phyloP scores from a whole-genome alignment of 208 protist genomes.

The Spongospora subterranea region DNA sequence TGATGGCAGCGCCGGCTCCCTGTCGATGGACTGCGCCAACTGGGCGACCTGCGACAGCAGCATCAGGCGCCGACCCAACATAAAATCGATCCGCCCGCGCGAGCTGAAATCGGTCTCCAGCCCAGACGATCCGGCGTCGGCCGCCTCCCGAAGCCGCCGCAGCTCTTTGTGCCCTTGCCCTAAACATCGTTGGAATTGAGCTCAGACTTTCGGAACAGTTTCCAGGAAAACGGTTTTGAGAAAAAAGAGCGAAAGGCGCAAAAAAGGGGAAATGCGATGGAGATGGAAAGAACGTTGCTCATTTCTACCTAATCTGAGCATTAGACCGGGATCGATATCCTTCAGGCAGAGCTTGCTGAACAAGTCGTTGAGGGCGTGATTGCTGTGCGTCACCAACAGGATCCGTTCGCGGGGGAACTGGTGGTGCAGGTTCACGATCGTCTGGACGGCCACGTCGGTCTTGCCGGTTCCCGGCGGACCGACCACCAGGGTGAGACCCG shows the following conservation, averaged over 20 bases:
- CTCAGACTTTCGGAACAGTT: too few species aligned
- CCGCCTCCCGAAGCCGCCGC: constrained; percentile 52
- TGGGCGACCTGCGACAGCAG: constrained; percentile 73
- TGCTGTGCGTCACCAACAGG: constrained; percentile 87
- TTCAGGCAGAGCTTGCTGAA: constrained; percentile 72
- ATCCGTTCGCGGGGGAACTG: constrained; percentile 81
- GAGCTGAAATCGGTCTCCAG: constrained; percentile 77
- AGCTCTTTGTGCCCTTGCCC: constrained; percentile 80
- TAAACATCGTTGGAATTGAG: too few species aligned
- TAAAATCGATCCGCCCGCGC: constrained; percentile 80
- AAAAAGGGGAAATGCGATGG: neutral
- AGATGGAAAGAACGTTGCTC: neutral
- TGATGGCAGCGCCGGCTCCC: constrained; percentile 57
- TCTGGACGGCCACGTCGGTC: constrained; percentile 87
- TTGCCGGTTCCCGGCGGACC: constrained; percentile 88
- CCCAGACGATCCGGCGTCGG: constrained; percentile 64
- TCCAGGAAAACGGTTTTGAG: too few species aligned
- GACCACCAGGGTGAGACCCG: constrained; percentile 83
- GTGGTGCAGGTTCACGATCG: constrained; percentile 83
- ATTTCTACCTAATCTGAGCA: constrained; percentile 78
- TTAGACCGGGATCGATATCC: constrained; percentile 84
- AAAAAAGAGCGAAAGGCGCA: too few species aligned
- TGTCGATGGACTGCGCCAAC: constrained; percentile 71
- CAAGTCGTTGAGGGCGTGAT: constrained; percentile 78
- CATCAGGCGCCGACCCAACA: constrained; percentile 75